Conservation (phyloP, 768 basidiomycete genomes). For the Rhizopogon vinicolor region DNA sequence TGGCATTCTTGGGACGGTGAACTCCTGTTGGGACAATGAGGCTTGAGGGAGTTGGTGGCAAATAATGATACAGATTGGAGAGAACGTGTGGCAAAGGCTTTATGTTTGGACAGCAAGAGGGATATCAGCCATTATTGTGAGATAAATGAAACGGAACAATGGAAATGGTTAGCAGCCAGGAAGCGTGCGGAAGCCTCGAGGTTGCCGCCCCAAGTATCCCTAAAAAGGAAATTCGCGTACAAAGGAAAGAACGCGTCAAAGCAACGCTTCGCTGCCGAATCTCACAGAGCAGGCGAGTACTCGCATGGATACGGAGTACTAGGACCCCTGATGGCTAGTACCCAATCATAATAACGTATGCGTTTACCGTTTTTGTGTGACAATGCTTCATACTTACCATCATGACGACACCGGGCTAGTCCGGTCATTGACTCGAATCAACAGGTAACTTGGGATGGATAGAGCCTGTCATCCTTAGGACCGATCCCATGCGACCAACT, state of each 20-base stretch:
- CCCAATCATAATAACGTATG: too few relatives aligned
- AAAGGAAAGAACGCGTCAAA: background rate
- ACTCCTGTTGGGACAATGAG: constrained; percentile 5
- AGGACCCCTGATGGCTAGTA: too few relatives aligned
- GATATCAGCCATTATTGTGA: constrained; percentile 19
- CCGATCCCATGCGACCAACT: too few relatives aligned
- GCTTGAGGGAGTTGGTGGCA: constrained; percentile 6
- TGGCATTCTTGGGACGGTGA: constrained; percentile 25
- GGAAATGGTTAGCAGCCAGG: constrained; percentile 4
- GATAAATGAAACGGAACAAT: constrained; percentile 20
- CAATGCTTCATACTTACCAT: too few relatives aligned
- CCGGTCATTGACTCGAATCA: too few relatives aligned
- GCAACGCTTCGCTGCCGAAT: constrained; percentile 1
- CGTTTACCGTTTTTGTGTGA: too few relatives aligned
- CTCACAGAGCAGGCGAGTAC: background rate
- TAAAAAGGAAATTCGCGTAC: constrained; percentile 16
- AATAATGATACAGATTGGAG: constrained; percentile 30
- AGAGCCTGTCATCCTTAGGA: too few relatives aligned
- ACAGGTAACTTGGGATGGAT: too few relatives aligned
- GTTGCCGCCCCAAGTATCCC: constrained; percentile 11
- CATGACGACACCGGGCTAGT: too few relatives aligned
- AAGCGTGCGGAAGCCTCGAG: constrained; percentile 12
- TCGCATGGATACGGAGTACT: too few relatives aligned
- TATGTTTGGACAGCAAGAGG: constrained; percentile 20
- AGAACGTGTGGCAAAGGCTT: constrained; percentile 23